Evolutionary conservation across 1,284 basidiomycete genomes (phyloP).

Genomic region (Puccinia hordei): DNA sequence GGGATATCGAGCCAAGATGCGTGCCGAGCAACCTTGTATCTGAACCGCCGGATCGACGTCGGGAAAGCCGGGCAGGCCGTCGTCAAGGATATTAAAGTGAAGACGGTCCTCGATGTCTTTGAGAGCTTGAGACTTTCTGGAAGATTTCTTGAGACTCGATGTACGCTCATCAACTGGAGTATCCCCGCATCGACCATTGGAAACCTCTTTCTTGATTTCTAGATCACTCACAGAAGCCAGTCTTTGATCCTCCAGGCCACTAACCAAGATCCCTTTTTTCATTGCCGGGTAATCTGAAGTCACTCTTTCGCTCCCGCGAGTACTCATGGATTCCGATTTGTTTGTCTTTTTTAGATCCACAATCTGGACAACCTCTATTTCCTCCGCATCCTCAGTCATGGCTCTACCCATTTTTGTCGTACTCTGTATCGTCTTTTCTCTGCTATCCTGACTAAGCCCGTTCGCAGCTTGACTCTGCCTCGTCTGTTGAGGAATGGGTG

Average conservation of each 20-base stretch:
- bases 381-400: neutral
- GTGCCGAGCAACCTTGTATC: neutral
- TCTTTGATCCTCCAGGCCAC: neutral
- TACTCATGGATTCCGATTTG: too few relatives aligned
- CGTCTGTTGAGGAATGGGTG: neutral
- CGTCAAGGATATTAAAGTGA: conserved; percentile 5
- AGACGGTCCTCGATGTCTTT: neutral
- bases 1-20: conserved; percentile 26
- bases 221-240: neutral
- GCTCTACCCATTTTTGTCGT: neutral
- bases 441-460: too few relatives aligned
- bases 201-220: neutral
- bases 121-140: neutral
- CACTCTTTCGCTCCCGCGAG: too few relatives aligned
- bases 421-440: neutral
- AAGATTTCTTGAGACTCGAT: neutral
- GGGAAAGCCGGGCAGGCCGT: conserved; percentile 36
- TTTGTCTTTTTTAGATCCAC: neutral
- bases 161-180: neutral
- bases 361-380: neutral
- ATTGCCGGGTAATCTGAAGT: neutral
- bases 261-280: neutral
- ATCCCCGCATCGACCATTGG: neutral
- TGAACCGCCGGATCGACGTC: conserved; percentile 31
- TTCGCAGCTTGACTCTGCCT: neutral